A percentile compares a stretch with the other conserved stretches of the same genome.
phyloP scores from a whole-genome alignment of 495 filamentous ascomycete species.

The Aspergillus taichungensis region DNA sequence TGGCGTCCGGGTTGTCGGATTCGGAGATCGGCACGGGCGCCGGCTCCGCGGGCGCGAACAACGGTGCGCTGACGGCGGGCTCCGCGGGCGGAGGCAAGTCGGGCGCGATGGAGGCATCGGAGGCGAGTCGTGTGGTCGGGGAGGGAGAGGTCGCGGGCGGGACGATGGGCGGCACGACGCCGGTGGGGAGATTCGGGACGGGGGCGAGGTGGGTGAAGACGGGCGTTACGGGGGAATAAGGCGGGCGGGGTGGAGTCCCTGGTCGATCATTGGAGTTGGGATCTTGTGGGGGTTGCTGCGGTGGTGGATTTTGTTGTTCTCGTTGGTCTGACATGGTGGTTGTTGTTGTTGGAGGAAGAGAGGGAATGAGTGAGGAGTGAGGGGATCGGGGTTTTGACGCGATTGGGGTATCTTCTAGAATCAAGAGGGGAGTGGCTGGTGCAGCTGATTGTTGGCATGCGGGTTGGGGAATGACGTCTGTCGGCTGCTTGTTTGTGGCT shows the following conservation, averaged over 20 bases:
- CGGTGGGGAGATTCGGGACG: constrained; percentile 15
- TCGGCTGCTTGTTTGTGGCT: too few species aligned
- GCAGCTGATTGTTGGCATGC: too few species aligned
- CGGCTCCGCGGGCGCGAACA: constrained; percentile 29
- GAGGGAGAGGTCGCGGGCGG: constrained; percentile 28
- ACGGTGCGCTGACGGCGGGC: constrained; percentile 17
- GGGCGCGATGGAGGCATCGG: background rate
- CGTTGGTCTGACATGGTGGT: constrained; percentile 2
- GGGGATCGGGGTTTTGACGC: background rate
- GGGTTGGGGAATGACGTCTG: too few species aligned
- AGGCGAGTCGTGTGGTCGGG: constrained; percentile 14
- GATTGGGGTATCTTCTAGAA: too few species aligned
- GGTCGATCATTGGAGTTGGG: constrained; percentile 15
- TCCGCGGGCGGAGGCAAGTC: constrained; percentile 2
- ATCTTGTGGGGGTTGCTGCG: constrained; percentile 5
- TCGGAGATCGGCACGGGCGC: constrained; percentile 60
- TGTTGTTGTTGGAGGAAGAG: background rate
- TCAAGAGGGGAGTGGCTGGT: too few species aligned
- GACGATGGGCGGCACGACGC: constrained; percentile 23
- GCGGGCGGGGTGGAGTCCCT: constrained; percentile 36
- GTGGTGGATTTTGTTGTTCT: constrained; percentile 1
- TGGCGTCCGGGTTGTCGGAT: constrained; percentile 72
- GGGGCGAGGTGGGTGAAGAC: constrained; percentile 34
- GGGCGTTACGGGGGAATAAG: constrained; percentile 42
- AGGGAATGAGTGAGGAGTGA: background rate